Base-by-base conservation (phyloP, 2,329 filamentous ascomycete species). In the Ophiocordyceps camponoti-rufipedis region DNA sequence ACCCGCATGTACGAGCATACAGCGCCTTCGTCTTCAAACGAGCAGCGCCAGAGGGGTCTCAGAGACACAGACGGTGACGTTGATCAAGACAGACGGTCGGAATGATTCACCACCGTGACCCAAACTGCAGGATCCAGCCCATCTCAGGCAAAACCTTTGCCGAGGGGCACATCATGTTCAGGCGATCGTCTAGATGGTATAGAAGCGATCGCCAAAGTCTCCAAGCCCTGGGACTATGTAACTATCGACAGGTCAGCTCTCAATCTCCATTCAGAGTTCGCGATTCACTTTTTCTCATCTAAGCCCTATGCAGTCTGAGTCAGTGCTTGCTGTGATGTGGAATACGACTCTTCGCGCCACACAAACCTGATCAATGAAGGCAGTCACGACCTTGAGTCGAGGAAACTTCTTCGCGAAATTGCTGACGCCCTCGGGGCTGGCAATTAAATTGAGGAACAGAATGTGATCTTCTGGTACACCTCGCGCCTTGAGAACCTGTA, bases 401-500 rank as follows among this genome's bases (percentile, higher is more conserved):
- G 91, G 89, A 58, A 93, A 95, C 55, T 82, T 84, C 55, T 83
- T 75, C 10, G 88, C 85, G 63, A 98, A 96, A 55, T 84, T 88
- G 55, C 78, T 76, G 52, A 94, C 83, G 6, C 91, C 91, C 58
- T 94, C 82, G 0, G 91, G 91, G 59, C 88, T 95, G n/a, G 91
- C 88, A 58, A 98, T 95, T 49, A 98, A 69, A 62, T 98, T 98
- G 48, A 98, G 71, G 68, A 98, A 98, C 38, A 96, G 70, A 50
- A 98, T 98, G 47, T 85, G 82, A 53, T 96, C 85, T 65, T 96
- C 91, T 0, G 88, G 87, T 5, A 98, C 91, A 31, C 91, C 91
- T 52, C 85, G 81, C 38, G 80, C 80, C 60, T 85, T 93, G 53
- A 98, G 71, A 3, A 95, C 86, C 51, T 96, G 85, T 16, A 96